A percentile compares a stretch with the other conserved stretches of the same genome.
Evolutionary conservation across 768 basidiomycete species (phyloP).

Genomic region (Xerocomellus intermedius): DNA sequence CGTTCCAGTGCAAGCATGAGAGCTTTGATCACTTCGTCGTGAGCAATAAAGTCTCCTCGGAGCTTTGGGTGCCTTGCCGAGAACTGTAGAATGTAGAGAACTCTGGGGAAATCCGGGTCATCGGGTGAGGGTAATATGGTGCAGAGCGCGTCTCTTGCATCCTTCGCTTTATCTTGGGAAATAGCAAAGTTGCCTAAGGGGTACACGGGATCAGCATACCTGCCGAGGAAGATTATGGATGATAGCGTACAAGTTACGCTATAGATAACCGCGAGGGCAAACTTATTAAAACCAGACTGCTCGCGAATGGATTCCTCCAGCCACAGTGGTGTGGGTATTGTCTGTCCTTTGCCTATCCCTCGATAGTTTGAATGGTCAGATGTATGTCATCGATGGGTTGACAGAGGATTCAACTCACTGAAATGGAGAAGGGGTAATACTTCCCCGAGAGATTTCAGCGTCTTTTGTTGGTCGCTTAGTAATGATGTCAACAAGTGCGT

Average conservation of each 20-base stretch:
- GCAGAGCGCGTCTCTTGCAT: background rate
- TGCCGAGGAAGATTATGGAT: background rate
- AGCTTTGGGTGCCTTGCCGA: background rate
- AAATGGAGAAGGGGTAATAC: slow-evolving; percentile 6
- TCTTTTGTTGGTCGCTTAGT: background rate
- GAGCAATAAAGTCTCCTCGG: background rate
- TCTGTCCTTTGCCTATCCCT: background rate
- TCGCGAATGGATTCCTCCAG: background rate
- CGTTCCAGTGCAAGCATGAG: background rate
- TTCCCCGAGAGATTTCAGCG: background rate
- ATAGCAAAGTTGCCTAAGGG: background rate
- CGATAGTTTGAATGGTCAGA: background rate
- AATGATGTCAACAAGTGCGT: background rate
- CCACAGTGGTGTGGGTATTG: background rate
- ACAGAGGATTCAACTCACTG: background rate
- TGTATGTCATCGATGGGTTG: background rate
- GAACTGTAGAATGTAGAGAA: slow-evolving; percentile 1
- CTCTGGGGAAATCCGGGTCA: background rate
- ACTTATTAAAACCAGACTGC: background rate
- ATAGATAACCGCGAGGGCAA: slow-evolving; percentile 1
- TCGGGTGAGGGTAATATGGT: background rate
- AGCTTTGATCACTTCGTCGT: background rate
- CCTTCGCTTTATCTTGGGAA: background rate
- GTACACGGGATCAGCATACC: background rate
- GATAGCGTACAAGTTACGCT: background rate